Evolutionary conservation across 345 rosid species (phyloP), one percentile per base, ranked within the genome.

Genomic region (Euphorbia pulcherrima): DNA sequence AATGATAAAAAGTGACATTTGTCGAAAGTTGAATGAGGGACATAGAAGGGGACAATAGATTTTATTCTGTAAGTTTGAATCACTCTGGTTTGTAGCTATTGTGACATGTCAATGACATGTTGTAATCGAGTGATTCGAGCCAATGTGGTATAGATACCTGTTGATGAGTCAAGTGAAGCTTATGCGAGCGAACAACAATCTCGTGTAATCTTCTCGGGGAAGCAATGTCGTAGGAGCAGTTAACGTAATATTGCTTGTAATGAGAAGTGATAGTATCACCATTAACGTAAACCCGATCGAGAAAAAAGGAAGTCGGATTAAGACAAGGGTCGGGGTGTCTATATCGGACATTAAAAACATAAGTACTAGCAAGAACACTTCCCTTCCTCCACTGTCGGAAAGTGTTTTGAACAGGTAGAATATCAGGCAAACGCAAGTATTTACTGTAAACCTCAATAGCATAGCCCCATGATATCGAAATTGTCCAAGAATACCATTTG

Each of bases 401-500:
- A 5, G 99, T 84, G 60, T 79, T 72, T 70, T 85, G 92, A 51
- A 77, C 80, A 5, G 77, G 78, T 17, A 87, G 79, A 50, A 77
- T 74, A 58, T 90, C 95, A 0, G 82, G 79, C 40, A 75, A 47
- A 3, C 35, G 29, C 1, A 66, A 8, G 52, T 87, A 86, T 28
- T 69, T 72, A 0, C 78, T 65, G 28, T 83, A 78, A 5, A 93
- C 90, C 81, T 88, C 90, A 67, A 93, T 83, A 0, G 89, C 84
- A 58, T 88, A 91, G 0, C 97, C 99, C 96, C 99, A 88, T 8
- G 96, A 84, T 20, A 91, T 79, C 0, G 92, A 88, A 37, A 94
- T 78, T 4, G 97, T 91, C 99, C 95, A 91, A 1, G 83, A 82
- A 73, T 78, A 83, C 88, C 86, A 83, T 2, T 81, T 85, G 63